Evolutionary conservation across 164 flowering plant genomes (phyloP).

Genomic region (Umbellularia californica): DNA sequence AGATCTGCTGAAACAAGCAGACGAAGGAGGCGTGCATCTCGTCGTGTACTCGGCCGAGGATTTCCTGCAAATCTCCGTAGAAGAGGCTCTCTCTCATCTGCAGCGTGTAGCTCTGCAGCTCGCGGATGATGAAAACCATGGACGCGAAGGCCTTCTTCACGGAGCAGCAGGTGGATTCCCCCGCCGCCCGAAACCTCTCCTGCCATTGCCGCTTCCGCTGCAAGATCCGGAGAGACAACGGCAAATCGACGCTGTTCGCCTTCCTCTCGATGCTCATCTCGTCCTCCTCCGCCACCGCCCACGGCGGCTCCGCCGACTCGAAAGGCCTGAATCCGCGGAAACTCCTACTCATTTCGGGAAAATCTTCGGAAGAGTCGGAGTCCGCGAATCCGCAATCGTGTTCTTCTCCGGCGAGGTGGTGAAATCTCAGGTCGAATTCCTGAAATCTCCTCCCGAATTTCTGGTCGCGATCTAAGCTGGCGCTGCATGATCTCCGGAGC

Average conservation of each 20-base stretch:
- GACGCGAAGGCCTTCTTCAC: conserved; percentile 83
- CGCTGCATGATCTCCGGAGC: no score
- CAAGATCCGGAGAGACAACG: conserved; percentile 68
- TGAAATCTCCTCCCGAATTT: no score
- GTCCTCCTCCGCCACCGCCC: no score
- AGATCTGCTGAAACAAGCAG: conserved; percentile 87
- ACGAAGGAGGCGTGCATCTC: conserved; percentile 88
- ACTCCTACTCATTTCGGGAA: no score
- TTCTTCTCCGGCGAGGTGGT: no score
- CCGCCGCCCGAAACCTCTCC: conserved; percentile 46
- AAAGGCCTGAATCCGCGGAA: no score
- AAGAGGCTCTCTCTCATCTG: conserved; percentile 62
- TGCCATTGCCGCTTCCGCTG: conserved; percentile 58
- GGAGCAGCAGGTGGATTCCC: conserved; percentile 70
- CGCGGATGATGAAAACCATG: conserved; percentile 88
- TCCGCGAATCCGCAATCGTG: no score
- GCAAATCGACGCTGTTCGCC: conserved; percentile 72
- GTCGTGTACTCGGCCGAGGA: conserved; percentile 54
- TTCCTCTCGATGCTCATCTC: conserved; percentile 14
- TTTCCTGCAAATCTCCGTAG: conserved; percentile 63
- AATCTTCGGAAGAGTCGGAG: no score
- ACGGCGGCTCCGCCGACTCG: no score
- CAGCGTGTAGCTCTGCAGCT: conserved; percentile 71
- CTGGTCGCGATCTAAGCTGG: no score
- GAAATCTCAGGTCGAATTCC: no score